Conservation (phyloP, 345 rosid genomes). For the Brassica cretica region DNA sequence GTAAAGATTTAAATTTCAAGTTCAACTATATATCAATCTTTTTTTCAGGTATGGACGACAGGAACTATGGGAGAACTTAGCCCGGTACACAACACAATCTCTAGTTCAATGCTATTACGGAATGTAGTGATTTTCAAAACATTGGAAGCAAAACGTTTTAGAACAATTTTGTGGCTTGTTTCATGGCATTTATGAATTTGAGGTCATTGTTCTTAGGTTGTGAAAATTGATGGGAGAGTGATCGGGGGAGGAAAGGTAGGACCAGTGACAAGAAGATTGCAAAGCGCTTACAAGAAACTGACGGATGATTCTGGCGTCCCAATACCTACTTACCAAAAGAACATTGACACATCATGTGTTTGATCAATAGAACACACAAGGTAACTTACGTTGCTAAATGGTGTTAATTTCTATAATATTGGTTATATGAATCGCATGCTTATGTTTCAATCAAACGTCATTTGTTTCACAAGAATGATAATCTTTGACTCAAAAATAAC, state of each 20-base stretch:
- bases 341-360: background rate
- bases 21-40: background rate
- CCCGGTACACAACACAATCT: slow-evolving; percentile 49
- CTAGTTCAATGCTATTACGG: background rate
- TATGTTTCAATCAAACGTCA: background rate
- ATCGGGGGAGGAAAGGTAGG: slow-evolving; percentile 75
- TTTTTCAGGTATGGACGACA: slow-evolving; percentile 77
- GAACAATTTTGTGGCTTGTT: background rate
- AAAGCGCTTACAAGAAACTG: slow-evolving; percentile 63
- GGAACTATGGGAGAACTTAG: slow-evolving; percentile 96
- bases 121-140: no score
- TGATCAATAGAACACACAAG: slow-evolving; percentile 8
- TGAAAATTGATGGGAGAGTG: slow-evolving; percentile 67
- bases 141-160: background rate
- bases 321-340: slow-evolving; percentile 54
- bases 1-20: background rate
- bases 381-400: slow-evolving; percentile 1
- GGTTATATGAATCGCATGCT: slow-evolving; percentile 1
- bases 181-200: background rate
- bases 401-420: background rate
- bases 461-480: background rate
- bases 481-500: background rate
- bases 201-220: slow-evolving; percentile 46
- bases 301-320: slow-evolving; percentile 66
- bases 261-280: slow-evolving; percentile 58